These are phyloP conservation scores for Aplosporella prunicola DNA, from an alignment of 2,329 filamentous ascomycete genomes.

Conservation along the genomic window DNA sequence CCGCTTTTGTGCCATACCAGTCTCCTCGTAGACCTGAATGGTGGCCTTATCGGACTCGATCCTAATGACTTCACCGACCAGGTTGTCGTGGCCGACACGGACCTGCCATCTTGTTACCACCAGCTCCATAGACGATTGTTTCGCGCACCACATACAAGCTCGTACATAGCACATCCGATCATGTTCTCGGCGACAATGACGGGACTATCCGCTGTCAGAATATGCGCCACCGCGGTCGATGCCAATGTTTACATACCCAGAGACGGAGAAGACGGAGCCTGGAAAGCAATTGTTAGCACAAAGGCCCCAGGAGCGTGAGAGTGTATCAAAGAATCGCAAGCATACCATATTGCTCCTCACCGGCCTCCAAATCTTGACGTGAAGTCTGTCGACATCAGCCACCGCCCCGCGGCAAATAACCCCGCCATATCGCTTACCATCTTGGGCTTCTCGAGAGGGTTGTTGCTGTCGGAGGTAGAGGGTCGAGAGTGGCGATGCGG, in stretches of 20 bases:
- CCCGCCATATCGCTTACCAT: constrained; percentile 21
- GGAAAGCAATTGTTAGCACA: constrained; percentile 6
- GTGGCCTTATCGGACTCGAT: constrained; percentile 93
- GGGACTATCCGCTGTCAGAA: constrained; percentile 45
- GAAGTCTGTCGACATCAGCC: constrained; percentile 20
- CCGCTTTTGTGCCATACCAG: constrained; percentile 47
- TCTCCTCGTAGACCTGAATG: constrained; percentile 99
- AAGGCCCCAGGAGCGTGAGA: constrained; percentile 3
- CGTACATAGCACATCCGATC: constrained; percentile 99
- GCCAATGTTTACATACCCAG: constrained; percentile 41
- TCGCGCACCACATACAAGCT: constrained; percentile 57
- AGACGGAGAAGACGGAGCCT: constrained; percentile 63
- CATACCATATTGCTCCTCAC: constrained; percentile 49
- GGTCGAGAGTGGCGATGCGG: not conserved
- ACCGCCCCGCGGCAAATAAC: constrained; percentile 6
- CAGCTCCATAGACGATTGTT: not conserved
- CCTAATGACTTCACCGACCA: constrained; percentile 96
- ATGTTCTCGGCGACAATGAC: constrained; percentile 97
- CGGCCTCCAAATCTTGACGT: constrained; percentile 35
- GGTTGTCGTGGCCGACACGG: constrained; percentile 80
- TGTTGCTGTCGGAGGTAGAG: not conserved
- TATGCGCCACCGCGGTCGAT: constrained; percentile 14
- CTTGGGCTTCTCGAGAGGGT: constrained; percentile 14
- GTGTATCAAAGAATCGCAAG: not conserved
- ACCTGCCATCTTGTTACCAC: constrained; percentile 48